These are phyloP conservation scores for Myxozyma lipomycoides DNA, from an alignment of 805 yeast species.

Conservation along the genomic window DNA sequence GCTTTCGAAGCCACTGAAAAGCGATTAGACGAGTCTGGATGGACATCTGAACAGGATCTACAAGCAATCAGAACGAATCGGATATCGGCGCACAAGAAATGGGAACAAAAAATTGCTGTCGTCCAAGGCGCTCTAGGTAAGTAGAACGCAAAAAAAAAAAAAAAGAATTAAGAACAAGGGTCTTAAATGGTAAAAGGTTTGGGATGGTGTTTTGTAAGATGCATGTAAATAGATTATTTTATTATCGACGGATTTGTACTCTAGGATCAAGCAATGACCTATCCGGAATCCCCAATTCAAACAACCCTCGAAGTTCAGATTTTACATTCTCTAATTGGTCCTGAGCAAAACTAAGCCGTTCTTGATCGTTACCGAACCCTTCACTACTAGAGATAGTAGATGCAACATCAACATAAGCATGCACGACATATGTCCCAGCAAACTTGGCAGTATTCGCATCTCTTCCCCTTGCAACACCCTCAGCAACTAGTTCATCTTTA, in stretches of 20 bases:
- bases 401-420: slow-evolving; percentile 22
- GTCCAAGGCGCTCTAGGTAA: slow-evolving; percentile 3
- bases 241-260: slow-evolving; percentile 20
- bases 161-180: background rate
- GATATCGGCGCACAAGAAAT: slow-evolving; percentile 17
- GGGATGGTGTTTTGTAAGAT: slow-evolving; percentile 1
- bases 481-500: slow-evolving; percentile 14
- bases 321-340: slow-evolving; percentile 21
- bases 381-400: slow-evolving; percentile 8
- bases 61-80: slow-evolving; percentile 21
- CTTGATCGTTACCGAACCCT: slow-evolving; percentile 19
- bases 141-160: background rate
- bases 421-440: slow-evolving; percentile 20
- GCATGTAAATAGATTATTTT: background rate
- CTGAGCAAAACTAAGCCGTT: slow-evolving; percentile 9
- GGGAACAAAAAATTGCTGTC: slow-evolving; percentile 22
- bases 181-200: background rate
- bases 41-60: slow-evolving; percentile 24
- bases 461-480: slow-evolving; percentile 12
- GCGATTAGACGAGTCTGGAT: slow-evolving; percentile 20
- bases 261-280: slow-evolving; percentile 25
- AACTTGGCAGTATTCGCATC: slow-evolving; percentile 12
- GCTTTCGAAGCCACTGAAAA: slow-evolving; percentile 27
- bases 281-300: slow-evolving; percentile 24
- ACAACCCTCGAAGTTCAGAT: slow-evolving; percentile 15